phyloP scores from a whole-genome alignment of 2,329 filamentous ascomycete genomes.

The Colletotrichum abscissum region DNA sequence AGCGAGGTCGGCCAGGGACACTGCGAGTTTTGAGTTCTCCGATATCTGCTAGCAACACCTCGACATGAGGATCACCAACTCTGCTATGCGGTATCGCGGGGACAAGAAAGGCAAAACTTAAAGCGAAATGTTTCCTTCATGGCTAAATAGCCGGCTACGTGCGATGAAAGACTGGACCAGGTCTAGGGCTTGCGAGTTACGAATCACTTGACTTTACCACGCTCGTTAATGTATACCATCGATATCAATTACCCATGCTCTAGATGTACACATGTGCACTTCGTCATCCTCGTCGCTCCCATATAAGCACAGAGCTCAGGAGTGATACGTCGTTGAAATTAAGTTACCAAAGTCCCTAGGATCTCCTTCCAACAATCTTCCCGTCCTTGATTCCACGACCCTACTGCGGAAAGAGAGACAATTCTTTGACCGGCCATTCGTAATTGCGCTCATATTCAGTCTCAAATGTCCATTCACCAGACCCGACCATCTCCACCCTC shows the following conservation, averaged over 20 bases:
- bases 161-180: too few relatives aligned
- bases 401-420: neutral
- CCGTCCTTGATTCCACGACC: neutral
- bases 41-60: too few relatives aligned
- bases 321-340: neutral
- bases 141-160: too few relatives aligned
- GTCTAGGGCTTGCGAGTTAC: too few relatives aligned
- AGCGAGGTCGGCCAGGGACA: neutral
- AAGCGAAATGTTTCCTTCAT: too few relatives aligned
- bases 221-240: neutral
- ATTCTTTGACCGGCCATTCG: conserved; percentile 17
- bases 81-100: too few relatives aligned
- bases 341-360: neutral
- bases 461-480: conserved; percentile 21
- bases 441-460: neutral
- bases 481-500: neutral
- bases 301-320: neutral
- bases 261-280: neutral
- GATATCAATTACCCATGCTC: too few relatives aligned
- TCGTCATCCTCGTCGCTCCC: neutral
- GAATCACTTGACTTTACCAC: neutral
- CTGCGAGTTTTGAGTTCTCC: too few relatives aligned
- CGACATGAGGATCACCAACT: too few relatives aligned
- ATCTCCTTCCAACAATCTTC: neutral
- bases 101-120: too few relatives aligned